phyloP scores from a whole-genome alignment of 768 basidiomycete genomes.

The Boletus coccyginus region DNA sequence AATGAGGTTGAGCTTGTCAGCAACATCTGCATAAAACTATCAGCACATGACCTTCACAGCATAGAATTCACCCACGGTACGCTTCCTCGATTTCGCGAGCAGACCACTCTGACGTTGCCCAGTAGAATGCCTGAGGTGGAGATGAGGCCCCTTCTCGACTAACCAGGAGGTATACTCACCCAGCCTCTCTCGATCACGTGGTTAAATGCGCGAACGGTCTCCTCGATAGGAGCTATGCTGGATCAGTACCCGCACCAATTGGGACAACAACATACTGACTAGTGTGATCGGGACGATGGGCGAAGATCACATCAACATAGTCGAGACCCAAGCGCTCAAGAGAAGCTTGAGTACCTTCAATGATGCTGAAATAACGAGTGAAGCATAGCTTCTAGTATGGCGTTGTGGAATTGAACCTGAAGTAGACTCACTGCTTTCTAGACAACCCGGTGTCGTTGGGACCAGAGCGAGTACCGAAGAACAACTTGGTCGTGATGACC shows the following conservation, averaged over 20 bases:
- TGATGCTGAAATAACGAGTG: constrained; percentile 34
- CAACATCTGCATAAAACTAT: constrained; percentile 36
- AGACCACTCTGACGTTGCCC: constrained; percentile 58
- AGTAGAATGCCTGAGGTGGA: constrained; percentile 36
- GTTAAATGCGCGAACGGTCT: constrained; percentile 59
- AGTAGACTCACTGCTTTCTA: constrained; percentile 27
- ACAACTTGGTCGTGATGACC: constrained; percentile 56
- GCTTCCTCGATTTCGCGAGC: constrained; percentile 49
- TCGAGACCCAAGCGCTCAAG: constrained; percentile 51
- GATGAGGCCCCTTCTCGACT: background rate
- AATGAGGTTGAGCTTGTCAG: constrained; percentile 48
- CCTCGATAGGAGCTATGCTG: constrained; percentile 43
- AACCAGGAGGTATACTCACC: constrained; percentile 21
- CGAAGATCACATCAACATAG: constrained; percentile 51
- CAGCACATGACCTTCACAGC: background rate
- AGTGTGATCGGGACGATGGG: constrained; percentile 46
- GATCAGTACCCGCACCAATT: background rate
- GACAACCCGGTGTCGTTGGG: constrained; percentile 42
- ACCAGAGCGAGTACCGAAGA: constrained; percentile 50
- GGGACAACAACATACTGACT: constrained; percentile 19
- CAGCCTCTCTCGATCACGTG: constrained; percentile 49
- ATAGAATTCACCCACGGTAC: constrained; percentile 25
- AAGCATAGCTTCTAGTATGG: background rate
- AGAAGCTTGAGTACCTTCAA: constrained; percentile 52
- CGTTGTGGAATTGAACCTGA: background rate